These are phyloP conservation scores for Phytophthora podocarpi DNA, from an alignment of 352 stramenopile genomes.

Conservation along the genomic window DNA sequence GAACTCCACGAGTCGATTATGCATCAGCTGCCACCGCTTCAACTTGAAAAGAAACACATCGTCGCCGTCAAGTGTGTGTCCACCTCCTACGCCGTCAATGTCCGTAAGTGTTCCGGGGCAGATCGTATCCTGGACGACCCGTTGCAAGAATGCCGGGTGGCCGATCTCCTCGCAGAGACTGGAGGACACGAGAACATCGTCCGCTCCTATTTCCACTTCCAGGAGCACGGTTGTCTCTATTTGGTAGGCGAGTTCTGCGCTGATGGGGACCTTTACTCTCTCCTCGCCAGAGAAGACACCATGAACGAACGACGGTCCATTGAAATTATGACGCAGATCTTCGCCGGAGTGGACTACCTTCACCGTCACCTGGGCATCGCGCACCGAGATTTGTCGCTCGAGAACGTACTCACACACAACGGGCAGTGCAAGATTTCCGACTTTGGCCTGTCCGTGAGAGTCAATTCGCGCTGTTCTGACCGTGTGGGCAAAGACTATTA, in stretches of 20 bases:
- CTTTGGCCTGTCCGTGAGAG: constrained; percentile 51
- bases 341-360: constrained; percentile 46
- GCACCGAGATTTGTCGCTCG: constrained; percentile 59
- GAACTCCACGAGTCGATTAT: too few relatives aligned
- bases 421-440: constrained; percentile 59
- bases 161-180: constrained; percentile 11
- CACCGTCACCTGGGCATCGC: constrained; percentile 48
- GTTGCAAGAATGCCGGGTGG: constrained; percentile 30
- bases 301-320: too few relatives aligned
- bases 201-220: constrained; percentile 31
- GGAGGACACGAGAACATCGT: constrained; percentile 45
- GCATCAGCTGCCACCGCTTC: too few relatives aligned
- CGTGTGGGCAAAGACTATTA: constrained; percentile 66
- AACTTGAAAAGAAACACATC: constrained; percentile 4
- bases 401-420: constrained; percentile 51
- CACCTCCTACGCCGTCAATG: constrained; percentile 3
- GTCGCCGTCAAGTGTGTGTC: constrained; percentile 44
- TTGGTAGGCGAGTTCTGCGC: constrained; percentile 62
- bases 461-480: constrained; percentile 18
- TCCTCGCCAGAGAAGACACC: constrained; percentile 26
- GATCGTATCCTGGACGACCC: constrained; percentile 35
- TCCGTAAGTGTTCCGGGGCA: background rate
- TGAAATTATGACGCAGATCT: constrained; percentile 44
- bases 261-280: constrained; percentile 50
- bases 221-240: constrained; percentile 24